Evolutionary conservation across 805 yeast genomes (phyloP).

Genomic region (Pichia membranifaciens): DNA sequence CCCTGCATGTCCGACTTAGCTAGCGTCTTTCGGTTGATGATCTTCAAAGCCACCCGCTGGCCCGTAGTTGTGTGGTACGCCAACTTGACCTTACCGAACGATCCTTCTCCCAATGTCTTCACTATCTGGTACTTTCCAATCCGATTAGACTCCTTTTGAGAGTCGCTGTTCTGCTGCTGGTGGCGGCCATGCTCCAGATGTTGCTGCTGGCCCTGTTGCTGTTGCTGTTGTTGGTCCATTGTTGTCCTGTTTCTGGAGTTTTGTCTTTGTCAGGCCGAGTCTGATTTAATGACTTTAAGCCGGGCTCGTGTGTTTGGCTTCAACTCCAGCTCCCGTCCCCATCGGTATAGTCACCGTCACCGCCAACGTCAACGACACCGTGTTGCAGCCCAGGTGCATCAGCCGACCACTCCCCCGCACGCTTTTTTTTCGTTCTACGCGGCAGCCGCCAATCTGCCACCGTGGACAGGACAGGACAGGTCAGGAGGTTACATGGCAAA

Average conservation of each 20-base stretch:
- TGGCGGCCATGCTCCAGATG: slow-evolving; percentile 22
- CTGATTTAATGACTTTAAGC: too few species aligned
- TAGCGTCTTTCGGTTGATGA: slow-evolving; percentile 84
- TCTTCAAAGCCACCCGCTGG: slow-evolving; percentile 86
- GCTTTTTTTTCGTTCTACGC: too few species aligned
- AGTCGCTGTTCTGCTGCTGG: slow-evolving; percentile 14
- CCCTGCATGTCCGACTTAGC: slow-evolving; percentile 98
- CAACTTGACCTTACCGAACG: slow-evolving; percentile 91
- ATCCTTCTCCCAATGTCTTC: slow-evolving; percentile 92
- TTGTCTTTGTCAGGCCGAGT: neutral
- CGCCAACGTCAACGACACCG: too few species aligned
- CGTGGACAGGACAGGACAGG: too few species aligned
- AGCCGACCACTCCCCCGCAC: too few species aligned
- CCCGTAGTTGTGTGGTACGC: slow-evolving; percentile 89
- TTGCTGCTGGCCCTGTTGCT: slow-evolving; percentile 4
- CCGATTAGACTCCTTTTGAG: slow-evolving; percentile 27
- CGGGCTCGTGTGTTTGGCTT: too few species aligned
- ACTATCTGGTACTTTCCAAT: slow-evolving; percentile 92
- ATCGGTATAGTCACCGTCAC: too few species aligned
- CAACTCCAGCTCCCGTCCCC: too few species aligned
- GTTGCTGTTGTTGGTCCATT: slow-evolving; percentile 2
- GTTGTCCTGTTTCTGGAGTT: slow-evolving; percentile 1
- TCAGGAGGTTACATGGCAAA: too few species aligned
- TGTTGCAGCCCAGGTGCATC: too few species aligned
- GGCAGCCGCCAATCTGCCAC: too few species aligned